Base-by-base conservation (phyloP, 2,329 filamentous ascomycete genomes). In the Leptodontidium sp. region DNA sequence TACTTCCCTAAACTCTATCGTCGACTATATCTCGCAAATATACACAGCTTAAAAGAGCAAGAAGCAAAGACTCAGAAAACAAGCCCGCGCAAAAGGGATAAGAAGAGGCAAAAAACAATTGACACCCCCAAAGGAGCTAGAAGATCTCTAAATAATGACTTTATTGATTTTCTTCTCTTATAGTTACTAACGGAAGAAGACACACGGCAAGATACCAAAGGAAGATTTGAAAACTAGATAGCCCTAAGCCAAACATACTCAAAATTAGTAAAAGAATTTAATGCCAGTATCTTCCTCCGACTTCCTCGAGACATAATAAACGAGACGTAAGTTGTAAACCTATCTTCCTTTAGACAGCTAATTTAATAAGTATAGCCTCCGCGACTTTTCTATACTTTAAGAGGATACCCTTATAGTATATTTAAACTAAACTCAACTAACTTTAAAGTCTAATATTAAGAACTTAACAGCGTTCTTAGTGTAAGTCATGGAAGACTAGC, bases 81-180 rank as follows among this genome's bases (percentile, higher is more conserved):
- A 53, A 29, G 24, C 50, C 24, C 12, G 50, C 50, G 50, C 50
- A 53, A 53, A 53, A 29, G 21, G 24, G 24, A 29, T 29, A 53
- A 11, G 24, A 53, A 53, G 26, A 53, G 50, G 50, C 50, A 29
- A 11, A 53, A 15, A 53, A 29, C 24, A 53, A 15, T 11, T 29
- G 12, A 53, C 14, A 53, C 50, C 24, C 14, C 12, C 9, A 29
- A 53, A 53, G 24, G 26, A 53, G 50, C 50, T 7, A 53, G 12
- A 53, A 53, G 50, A 53, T 53, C 50, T 29, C 12, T 53, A 32
- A 53, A 53, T 53, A 26, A 53, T 53, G 12, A 53, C 50, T 53
- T 53, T 29, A 29, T 53, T 15, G 24, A 53, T 53, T 53, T 26
- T 21, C 50, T 53, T 53, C 6, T 53, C 24, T 14, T 26, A 53